Percentiles rank a stretch among this genome's conserved stretches.
phyloP scores from a whole-genome alignment of 1,284 basidiomycete genomes.

The Wallemia ichthyophaga region DNA sequence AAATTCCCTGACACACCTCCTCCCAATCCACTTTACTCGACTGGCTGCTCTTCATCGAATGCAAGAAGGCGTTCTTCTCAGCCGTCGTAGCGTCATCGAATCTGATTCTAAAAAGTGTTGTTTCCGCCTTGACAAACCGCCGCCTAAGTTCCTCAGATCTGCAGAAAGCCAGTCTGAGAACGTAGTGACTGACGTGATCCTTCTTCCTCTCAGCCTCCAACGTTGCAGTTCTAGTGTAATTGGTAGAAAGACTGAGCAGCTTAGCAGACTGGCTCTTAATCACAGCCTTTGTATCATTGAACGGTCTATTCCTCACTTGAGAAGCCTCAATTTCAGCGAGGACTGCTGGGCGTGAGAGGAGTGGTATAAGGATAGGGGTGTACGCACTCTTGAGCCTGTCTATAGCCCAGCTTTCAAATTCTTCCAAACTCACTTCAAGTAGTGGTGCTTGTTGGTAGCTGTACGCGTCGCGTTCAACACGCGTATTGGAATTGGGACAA shows the following conservation, averaged over 20 bases:
- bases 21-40: constrained; percentile 33
- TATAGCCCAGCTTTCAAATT: constrained; percentile 78
- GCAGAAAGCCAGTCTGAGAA: constrained; percentile 79
- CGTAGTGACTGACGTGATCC: constrained; percentile 84
- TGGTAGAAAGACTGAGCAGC: constrained; percentile 38
- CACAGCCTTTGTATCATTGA: constrained; percentile 38
- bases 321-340: constrained; percentile 86
- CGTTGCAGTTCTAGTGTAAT: constrained; percentile 23
- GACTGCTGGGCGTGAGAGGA: constrained; percentile 17
- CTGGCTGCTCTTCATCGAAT: constrained; percentile 23
- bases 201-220: constrained; percentile 37
- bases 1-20: constrained; percentile 19
- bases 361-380: not conserved
- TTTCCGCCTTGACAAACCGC: constrained; percentile 71
- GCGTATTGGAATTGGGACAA: not conserved
- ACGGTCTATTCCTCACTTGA: constrained; percentile 47
- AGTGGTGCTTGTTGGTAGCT: constrained; percentile 66
- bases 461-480: constrained; percentile 1
- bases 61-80: constrained; percentile 43
- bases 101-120: constrained; percentile 49
- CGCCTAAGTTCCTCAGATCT: constrained; percentile 78
- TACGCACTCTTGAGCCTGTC: constrained; percentile 34
- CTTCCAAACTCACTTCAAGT: constrained; percentile 76
- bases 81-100: constrained; percentile 35
- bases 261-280: constrained; percentile 31